Conservation (phyloP, 768 basidiomycete genomes). For the Tricholoma terreum region DNA sequence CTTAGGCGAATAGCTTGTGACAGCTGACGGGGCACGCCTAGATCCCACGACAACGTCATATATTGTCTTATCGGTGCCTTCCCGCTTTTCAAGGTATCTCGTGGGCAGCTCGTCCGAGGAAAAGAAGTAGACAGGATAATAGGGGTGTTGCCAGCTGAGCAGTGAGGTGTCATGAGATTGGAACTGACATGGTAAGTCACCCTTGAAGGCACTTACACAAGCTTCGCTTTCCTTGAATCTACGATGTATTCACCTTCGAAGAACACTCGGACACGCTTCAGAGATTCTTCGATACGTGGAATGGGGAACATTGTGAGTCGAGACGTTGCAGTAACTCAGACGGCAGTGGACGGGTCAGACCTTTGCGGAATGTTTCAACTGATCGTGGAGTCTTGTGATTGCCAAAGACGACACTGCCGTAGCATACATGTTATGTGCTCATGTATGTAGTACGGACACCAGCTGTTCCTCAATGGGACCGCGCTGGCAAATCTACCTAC, state of each 20-base stretch:
- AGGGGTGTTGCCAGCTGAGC: constrained; percentile 51
- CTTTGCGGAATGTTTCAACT: too few relatives aligned
- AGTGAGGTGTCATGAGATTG: background rate
- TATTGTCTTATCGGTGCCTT: constrained; percentile 27
- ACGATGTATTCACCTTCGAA: constrained; percentile 50
- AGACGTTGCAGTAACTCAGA: too few relatives aligned
- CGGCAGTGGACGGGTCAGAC: too few relatives aligned
- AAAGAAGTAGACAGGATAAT: constrained; percentile 59
- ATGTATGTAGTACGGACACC: too few relatives aligned
- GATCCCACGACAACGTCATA: constrained; percentile 48
- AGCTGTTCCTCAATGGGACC: too few relatives aligned
- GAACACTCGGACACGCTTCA: constrained; percentile 52
- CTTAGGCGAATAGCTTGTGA: constrained; percentile 27
- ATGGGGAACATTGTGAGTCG: constrained; percentile 32
- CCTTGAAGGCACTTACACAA: constrained; percentile 62
- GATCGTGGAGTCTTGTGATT: too few relatives aligned
- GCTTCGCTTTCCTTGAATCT: constrained; percentile 54
- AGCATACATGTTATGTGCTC: too few relatives aligned
- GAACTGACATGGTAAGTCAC: too few relatives aligned
- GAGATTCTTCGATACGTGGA: constrained; percentile 45
- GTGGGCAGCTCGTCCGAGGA: constrained; percentile 40
- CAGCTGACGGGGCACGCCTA: constrained; percentile 36
- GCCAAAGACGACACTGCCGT: too few relatives aligned
- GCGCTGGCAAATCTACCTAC: too few relatives aligned
- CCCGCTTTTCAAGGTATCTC: constrained; percentile 37